These are phyloP conservation scores for Mercurialis annua DNA, from an alignment of 345 rosid species.

Conservation along the genomic window DNA sequence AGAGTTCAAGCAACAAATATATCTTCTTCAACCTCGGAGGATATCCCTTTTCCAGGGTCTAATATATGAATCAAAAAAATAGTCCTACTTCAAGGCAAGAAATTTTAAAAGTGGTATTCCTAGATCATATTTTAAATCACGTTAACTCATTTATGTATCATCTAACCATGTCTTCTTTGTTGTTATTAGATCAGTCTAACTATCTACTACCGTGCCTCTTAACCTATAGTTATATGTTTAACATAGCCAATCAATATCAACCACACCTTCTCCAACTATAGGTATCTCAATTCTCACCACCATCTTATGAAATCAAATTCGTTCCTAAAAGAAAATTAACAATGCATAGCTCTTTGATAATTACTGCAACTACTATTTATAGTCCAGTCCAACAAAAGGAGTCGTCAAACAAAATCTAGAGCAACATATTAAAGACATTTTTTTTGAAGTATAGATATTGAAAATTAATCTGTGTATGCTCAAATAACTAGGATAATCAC, in stretches of 20 bases:
- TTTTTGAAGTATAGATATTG: not conserved
- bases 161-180: conserved; percentile 5
- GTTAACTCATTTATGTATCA: not conserved
- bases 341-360: not conserved
- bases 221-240: not conserved
- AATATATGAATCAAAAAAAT: not conserved
- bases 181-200: not conserved
- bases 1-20: not conserved
- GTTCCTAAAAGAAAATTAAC: not conserved
- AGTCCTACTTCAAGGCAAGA: not conserved
- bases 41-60: not conserved
- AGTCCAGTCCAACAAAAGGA: not conserved
- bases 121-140: not conserved
- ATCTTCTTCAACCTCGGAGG: not conserved
- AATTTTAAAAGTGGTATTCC: not conserved
- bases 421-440: not conserved
- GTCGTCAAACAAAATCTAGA: not conserved
- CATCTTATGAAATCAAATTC: not conserved
- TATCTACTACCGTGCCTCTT: not conserved
- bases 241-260: not conserved
- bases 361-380: not conserved
- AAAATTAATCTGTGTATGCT: no score
- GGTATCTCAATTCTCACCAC: not conserved
- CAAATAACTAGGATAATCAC: no score
- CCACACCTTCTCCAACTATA: not conserved